Conservation (phyloP, 306 rosid species). For the Vicia faba region DNA sequence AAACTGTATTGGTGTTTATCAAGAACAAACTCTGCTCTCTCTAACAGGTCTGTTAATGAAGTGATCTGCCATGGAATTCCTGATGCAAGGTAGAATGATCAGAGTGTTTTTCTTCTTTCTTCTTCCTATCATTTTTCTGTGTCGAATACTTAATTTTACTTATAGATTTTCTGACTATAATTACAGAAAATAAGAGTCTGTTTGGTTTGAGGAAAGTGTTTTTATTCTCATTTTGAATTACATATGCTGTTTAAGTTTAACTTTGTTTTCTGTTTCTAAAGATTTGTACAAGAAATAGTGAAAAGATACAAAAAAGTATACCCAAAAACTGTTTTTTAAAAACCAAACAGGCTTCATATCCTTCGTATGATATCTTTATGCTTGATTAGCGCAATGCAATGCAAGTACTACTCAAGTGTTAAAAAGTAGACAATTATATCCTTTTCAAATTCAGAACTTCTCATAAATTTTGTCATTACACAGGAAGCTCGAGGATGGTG, state of each 20-base stretch:
- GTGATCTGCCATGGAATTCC: constrained; percentile 99
- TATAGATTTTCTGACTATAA: constrained; percentile 4
- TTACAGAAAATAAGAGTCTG: background rate
- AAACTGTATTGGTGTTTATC: constrained; percentile 30
- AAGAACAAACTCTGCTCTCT: constrained; percentile 26
- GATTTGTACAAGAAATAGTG: background rate
- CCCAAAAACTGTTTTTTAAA: background rate
- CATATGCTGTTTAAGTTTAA: background rate
- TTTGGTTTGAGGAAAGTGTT: constrained; percentile 8
- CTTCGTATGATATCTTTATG: constrained; percentile 1
- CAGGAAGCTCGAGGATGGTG: constrained; percentile 97
- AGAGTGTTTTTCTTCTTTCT: background rate
- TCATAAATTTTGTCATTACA: constrained; percentile 29
- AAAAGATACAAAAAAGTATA: background rate
- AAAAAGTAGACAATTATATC: constrained; percentile 1
- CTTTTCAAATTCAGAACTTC: constrained; percentile 22
- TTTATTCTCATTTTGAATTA: constrained; percentile 1
- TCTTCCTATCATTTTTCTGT: background rate
- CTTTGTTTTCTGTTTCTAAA: background rate
- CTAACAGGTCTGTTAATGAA: constrained; percentile 92
- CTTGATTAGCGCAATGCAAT: constrained; percentile 11
- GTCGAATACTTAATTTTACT: background rate
- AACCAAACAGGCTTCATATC: background rate
- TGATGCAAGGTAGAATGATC: constrained; percentile 72
- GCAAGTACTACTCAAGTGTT: background rate